phyloP scores from a whole-genome alignment of 2,329 filamentous ascomycete genomes.

The Tolypocladium amazonense region DNA sequence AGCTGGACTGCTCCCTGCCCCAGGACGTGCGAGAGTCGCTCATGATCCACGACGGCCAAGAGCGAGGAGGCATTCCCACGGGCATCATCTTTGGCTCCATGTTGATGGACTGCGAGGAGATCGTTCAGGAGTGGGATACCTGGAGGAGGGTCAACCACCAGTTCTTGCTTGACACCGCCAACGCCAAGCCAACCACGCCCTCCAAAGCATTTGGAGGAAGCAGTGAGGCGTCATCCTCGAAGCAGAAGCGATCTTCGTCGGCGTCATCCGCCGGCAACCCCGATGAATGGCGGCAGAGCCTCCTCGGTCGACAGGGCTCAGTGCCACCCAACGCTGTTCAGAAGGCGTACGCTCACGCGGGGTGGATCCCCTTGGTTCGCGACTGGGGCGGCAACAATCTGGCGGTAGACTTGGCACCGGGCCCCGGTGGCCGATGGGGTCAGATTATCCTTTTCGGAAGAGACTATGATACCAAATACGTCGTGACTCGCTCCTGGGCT shows the following conservation, averaged over 20 bases:
- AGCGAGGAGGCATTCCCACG: conserved; percentile 81
- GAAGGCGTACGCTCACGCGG: conserved; percentile 85
- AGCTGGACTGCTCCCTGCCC: conserved; percentile 86
- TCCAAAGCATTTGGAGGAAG: conserved; percentile 62
- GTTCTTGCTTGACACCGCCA: conserved; percentile 56
- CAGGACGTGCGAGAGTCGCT: conserved; percentile 90
- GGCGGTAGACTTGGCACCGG: conserved; percentile 84
- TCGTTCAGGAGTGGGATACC: conserved; percentile 94
- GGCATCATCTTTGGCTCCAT: conserved; percentile 90
- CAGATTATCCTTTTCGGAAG: conserved; percentile 95
- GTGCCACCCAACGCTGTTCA: conserved; percentile 80
- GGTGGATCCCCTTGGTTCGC: conserved; percentile 90
- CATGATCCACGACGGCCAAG: conserved; percentile 89
- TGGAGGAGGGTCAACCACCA: conserved; percentile 92
- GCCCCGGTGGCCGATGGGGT: conserved; percentile 83
- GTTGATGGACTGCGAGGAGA: conserved; percentile 96
- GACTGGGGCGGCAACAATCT: conserved; percentile 99
- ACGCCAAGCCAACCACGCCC: conserved; percentile 50
- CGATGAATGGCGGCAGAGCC: conserved; percentile 69
- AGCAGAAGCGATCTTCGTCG: conserved; percentile 33
- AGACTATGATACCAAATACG: conserved; percentile 98
- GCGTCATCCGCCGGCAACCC: conserved; percentile 41
- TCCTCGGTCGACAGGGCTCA: conserved; percentile 75
- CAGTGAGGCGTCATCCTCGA: conserved; percentile 58
- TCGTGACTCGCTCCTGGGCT: conserved; percentile 85